Evolutionary conservation across 176 grass and related monocot genomes (phyloP).

Genomic region (Puya raimondii): DNA sequence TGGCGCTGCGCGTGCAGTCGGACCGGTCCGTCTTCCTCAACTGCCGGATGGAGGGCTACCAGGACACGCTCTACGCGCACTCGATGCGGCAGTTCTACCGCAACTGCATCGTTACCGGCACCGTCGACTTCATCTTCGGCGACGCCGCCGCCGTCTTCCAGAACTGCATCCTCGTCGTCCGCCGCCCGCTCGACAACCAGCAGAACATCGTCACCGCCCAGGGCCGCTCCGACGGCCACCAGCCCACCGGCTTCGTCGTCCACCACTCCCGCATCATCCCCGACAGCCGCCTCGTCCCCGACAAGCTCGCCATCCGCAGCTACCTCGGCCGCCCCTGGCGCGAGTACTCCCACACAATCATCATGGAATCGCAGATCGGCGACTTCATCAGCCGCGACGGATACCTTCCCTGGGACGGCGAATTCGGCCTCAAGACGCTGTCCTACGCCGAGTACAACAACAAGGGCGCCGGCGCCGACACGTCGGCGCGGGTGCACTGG

Average conservation of each 20-base stretch:
- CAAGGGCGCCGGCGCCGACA: conserved; percentile 43
- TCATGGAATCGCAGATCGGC: conserved; percentile 74
- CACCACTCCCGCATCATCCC: conserved; percentile 65
- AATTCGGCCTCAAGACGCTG: conserved; percentile 62
- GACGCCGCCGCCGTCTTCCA: conserved; percentile 84
- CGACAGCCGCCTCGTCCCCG: conserved; percentile 29
- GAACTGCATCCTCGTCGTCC: conserved; percentile 62
- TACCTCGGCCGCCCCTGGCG: conserved; percentile 73
- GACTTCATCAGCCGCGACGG: conserved; percentile 60
- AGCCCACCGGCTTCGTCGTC: conserved; percentile 83
- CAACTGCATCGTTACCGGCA: conserved; percentile 67
- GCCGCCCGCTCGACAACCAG: conserved; percentile 73
- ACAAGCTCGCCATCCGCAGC: conserved; percentile 24
- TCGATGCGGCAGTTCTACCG: conserved; percentile 83
- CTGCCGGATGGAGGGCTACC: conserved; percentile 78
- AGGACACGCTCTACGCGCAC: conserved; percentile 95
- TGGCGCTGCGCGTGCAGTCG: conserved; percentile 66
- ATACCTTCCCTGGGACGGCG: conserved; percentile 72
- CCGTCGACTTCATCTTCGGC: conserved; percentile 88
- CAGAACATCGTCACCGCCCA: conserved; percentile 85
- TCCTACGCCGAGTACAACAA: conserved; percentile 71
- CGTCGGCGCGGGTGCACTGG: conserved; percentile 44
- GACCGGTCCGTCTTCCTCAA: conserved; percentile 82
- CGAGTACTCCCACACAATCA: conserved; percentile 50
- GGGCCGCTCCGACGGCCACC: conserved; percentile 48